These are phyloP conservation scores for Aspergillus thermomutatus DNA, from an alignment of 2,329 filamentous ascomycete species.

Conservation along the genomic window DNA sequence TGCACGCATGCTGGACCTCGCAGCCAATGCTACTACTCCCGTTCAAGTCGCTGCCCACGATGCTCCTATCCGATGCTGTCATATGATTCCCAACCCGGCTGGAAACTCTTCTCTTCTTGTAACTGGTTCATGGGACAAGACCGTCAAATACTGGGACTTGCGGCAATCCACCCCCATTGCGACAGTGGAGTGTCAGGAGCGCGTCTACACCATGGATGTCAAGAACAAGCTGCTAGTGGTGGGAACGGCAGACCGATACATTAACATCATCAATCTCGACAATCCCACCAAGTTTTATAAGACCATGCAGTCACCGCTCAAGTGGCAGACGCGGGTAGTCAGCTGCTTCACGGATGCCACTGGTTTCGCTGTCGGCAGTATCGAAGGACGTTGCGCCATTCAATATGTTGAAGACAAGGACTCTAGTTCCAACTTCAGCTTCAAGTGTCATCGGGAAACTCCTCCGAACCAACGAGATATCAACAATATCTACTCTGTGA, in stretches of 20 bases:
- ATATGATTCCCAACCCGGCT: slow-evolving; percentile 66
- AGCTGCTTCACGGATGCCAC: slow-evolving; percentile 90
- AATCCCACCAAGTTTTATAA: slow-evolving; percentile 93
- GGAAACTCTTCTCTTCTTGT: slow-evolving; percentile 70
- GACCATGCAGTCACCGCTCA: slow-evolving; percentile 89
- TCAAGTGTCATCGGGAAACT: slow-evolving; percentile 94
- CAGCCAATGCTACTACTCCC: slow-evolving; percentile 49
- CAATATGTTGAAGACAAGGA: slow-evolving; percentile 99
- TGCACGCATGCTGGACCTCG: slow-evolving; percentile 81
- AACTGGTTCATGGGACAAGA: slow-evolving; percentile 68
- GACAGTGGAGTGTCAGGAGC: slow-evolving; percentile 48
- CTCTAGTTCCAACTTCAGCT: slow-evolving; percentile 87
- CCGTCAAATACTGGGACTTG: slow-evolving; percentile 57
- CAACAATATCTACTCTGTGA: slow-evolving; percentile 90
- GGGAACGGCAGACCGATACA: slow-evolving; percentile 90
- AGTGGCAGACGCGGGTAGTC: slow-evolving; percentile 96
- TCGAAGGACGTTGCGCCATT: slow-evolving; percentile 95
- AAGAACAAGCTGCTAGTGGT: slow-evolving; percentile 84
- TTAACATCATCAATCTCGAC: slow-evolving; percentile 89
- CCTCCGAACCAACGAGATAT: slow-evolving; percentile 62
- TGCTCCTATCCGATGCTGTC: slow-evolving; percentile 72
- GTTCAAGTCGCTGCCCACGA: slow-evolving; percentile 81
- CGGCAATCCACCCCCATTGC: slow-evolving; percentile 47
- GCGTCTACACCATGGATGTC: slow-evolving; percentile 83
- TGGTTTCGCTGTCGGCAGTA: slow-evolving; percentile 92